A percentile compares a stretch with the other conserved stretches of the same genome.
phyloP scores from a whole-genome alignment of 805 yeast species.

The Yarrowia keelungensis region DNA sequence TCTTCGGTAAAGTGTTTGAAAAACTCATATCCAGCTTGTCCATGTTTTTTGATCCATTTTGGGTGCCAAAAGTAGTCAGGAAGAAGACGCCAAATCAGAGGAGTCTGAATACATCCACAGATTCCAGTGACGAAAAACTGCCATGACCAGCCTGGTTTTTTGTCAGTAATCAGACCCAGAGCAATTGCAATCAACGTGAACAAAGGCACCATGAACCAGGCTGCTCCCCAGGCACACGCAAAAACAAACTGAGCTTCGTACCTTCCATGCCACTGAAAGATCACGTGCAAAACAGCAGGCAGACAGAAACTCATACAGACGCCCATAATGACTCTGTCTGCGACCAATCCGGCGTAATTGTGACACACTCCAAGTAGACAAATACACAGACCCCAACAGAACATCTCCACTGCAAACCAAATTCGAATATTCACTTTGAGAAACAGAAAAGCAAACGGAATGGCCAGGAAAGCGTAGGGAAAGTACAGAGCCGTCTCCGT shows the following conservation, averaged over 20 bases:
- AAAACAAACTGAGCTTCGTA: slow-evolving; percentile 10
- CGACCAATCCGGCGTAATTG: slow-evolving; percentile 13
- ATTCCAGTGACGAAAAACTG: slow-evolving; percentile 11
- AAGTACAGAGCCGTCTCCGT: slow-evolving; percentile 11
- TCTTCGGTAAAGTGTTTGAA: slow-evolving; percentile 10
- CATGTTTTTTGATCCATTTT: not conserved
- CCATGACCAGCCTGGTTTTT: slow-evolving; percentile 12
- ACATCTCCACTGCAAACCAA: slow-evolving; percentile 21
- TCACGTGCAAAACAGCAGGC: not conserved
- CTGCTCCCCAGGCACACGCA: slow-evolving; percentile 19
- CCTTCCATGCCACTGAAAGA: slow-evolving; percentile 6
- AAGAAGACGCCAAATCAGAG: not conserved
- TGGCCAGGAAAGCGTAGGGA: not conserved
- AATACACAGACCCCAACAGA: slow-evolving; percentile 17
- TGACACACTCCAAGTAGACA: slow-evolving; percentile 10
- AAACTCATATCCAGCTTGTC: not conserved
- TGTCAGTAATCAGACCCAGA: slow-evolving; percentile 13
- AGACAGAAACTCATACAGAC: slow-evolving; percentile 15
- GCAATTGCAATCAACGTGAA: slow-evolving; percentile 11
- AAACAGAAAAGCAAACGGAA: slow-evolving; percentile 12
- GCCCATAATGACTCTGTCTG: slow-evolving; percentile 18
- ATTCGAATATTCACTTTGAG: slow-evolving; percentile 13
- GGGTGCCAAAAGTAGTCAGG: slow-evolving; percentile 13
- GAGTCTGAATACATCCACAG: slow-evolving; percentile 15
- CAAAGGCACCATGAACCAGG: slow-evolving; percentile 24